A percentile compares a stretch with the other conserved stretches of the same genome.
Conservation (phyloP, 768 basidiomycete species). For the Tricholoma saponaceum region DNA sequence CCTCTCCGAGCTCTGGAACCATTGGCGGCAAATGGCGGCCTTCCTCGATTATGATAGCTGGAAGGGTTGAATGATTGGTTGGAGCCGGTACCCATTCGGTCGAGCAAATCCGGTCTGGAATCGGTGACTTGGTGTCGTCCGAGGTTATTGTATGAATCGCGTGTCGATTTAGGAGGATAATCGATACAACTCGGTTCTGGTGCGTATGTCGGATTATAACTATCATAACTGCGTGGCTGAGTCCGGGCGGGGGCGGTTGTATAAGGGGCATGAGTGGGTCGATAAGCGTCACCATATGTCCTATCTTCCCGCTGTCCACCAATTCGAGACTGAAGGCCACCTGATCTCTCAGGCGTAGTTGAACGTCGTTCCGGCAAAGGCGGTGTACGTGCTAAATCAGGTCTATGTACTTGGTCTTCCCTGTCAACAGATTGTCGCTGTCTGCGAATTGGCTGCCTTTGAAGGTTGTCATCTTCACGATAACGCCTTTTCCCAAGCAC, state of each 20-base stretch:
- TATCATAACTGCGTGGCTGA: background rate
- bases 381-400: background rate
- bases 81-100: conserved; percentile 2
- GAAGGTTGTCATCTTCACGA: conserved; percentile 13
- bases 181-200: background rate
- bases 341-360: conserved; percentile 16
- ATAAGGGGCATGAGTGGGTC: conserved; percentile 10
- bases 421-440: conserved; percentile 10
- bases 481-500: conserved; percentile 16
- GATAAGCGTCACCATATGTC: conserved; percentile 9
- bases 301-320: conserved; percentile 3
- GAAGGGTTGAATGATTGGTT: background rate
- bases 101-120: background rate
- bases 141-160: background rate
- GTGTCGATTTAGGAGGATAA: background rate
- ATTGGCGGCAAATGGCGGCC: background rate
- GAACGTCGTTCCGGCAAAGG: conserved; percentile 12
- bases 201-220: background rate
- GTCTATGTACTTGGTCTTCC: background rate
- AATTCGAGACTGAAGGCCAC: conserved; percentile 13
- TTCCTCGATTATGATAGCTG: background rate
- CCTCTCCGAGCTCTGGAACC: conserved; percentile 11
- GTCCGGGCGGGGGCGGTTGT: background rate
- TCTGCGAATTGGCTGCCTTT: conserved; percentile 17
- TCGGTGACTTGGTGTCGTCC: conserved; percentile 4